phyloP scores from a whole-genome alignment of 1,139 yeast genomes.

The Suhomyces chickasaworum region DNA sequence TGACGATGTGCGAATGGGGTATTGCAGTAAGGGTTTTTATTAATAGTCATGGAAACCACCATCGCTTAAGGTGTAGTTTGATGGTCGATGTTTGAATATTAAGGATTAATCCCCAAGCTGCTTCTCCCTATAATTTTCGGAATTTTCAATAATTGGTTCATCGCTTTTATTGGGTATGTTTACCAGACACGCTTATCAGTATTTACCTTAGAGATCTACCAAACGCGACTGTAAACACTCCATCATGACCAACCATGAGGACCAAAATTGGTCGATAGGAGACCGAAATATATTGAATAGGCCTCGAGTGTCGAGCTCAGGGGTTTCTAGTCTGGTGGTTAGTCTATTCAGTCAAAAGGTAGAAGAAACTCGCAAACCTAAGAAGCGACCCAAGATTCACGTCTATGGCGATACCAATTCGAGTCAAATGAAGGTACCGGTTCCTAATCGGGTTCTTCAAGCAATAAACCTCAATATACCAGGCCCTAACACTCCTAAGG shows the following conservation, averaged over 20 bases:
- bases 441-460: slow-evolving; percentile 4
- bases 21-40: no score
- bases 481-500: not conserved
- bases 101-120: no score
- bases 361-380: slow-evolving; percentile 6
- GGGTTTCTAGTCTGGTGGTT: slow-evolving; percentile 4
- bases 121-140: no score
- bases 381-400: slow-evolving; percentile 13
- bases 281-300: slow-evolving; percentile 6
- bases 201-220: not conserved
- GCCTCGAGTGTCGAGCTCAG: slow-evolving; percentile 4
- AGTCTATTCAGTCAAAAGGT: slow-evolving; percentile 4
- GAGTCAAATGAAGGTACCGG: not conserved
- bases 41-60: no score
- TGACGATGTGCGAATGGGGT: no score
- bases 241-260: slow-evolving; percentile 7
- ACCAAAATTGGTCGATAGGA: slow-evolving; percentile 3
- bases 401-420: slow-evolving; percentile 9
- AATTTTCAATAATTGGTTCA: no score
- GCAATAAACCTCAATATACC: not conserved
- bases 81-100: no score
- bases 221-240: slow-evolving; percentile 4
- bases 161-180: no score
- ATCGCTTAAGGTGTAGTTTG: no score
- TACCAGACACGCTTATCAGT: not conserved